phyloP scores from a whole-genome alignment of 2,329 filamentous ascomycete genomes.

The Albifimbria verrucaria region DNA sequence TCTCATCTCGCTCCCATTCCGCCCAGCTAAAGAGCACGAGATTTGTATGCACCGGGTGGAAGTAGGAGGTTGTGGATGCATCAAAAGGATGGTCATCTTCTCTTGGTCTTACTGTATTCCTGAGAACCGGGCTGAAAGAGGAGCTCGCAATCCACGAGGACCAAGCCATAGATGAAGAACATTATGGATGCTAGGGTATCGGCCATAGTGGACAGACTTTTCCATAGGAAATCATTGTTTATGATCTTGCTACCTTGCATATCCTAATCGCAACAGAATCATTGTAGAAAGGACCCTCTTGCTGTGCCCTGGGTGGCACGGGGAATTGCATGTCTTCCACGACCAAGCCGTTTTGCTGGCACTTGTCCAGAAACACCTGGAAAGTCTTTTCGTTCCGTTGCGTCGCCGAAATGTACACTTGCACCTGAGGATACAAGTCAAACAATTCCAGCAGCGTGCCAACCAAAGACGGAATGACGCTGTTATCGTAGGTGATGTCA shows the following conservation, averaged over 20 bases:
- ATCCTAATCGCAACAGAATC: conserved; percentile 59
- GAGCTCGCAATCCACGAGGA: no score
- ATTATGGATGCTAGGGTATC: no score
- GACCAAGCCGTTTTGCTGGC: conserved; percentile 43
- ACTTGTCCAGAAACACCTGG: conserved; percentile 57
- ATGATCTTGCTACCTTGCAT: conserved; percentile 24
- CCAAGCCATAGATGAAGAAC: no score
- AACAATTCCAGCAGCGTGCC: conserved; percentile 63
- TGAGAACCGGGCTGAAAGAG: no score
- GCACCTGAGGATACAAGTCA: conserved; percentile 48
- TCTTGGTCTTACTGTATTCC: no score
- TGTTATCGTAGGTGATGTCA: conserved; percentile 73
- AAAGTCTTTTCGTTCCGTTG: conserved; percentile 70
- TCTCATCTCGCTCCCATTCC: no score
- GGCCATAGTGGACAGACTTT: no score
- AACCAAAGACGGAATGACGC: conserved; percentile 60
- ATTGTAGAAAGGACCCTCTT: conserved; percentile 63
- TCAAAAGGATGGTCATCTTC: no score
- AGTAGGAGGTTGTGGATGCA: no score
- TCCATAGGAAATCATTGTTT: no score
- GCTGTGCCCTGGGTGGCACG: conserved; percentile 34
- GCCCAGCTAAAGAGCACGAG: no score
- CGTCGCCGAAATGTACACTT: conserved; percentile 66
- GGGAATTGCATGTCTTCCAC: conserved; percentile 42
- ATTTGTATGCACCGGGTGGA: no score